Conservation (phyloP, 129 eudicot genomes). For the Ambrosia artemisiifolia region DNA sequence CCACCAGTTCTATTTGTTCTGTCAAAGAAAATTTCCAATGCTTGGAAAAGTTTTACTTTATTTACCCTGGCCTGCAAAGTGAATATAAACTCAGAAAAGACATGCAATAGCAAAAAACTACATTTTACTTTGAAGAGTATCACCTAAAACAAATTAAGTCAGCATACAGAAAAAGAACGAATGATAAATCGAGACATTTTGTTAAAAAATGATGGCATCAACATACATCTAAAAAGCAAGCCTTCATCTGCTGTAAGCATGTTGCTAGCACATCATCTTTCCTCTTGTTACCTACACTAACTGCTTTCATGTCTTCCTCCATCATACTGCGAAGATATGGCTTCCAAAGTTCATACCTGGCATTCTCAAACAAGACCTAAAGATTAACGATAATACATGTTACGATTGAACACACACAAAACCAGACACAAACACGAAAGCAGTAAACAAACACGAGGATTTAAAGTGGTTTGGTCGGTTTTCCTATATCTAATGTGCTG, state of each 20-base stretch:
- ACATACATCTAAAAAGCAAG: constrained; percentile 84
- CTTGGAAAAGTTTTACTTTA: constrained; percentile 75
- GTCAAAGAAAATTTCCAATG: constrained; percentile 80
- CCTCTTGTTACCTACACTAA: constrained; percentile 70
- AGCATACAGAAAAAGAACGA: neutral
- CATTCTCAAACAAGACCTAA: constrained; percentile 10
- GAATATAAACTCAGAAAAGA: constrained; percentile 1
- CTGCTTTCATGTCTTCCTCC: constrained; percentile 95
- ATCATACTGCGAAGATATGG: constrained; percentile 85
- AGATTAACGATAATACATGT: neutral
- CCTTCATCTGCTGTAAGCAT: constrained; percentile 83
- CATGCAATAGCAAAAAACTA: neutral
- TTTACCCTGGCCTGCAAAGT: constrained; percentile 64
- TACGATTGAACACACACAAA: neutral
- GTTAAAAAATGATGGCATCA: constrained; percentile 4
- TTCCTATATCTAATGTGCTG: too few species aligned
- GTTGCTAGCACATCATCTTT: constrained; percentile 71
- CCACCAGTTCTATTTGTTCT: constrained; percentile 71
- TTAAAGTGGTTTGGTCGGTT: too few species aligned
- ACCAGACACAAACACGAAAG: too few species aligned
- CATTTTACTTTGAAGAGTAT: neutral
- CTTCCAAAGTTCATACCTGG: constrained; percentile 90
- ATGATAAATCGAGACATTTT: neutral
- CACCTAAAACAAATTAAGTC: neutral
- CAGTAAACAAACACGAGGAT: too few species aligned